These are phyloP conservation scores for Sporothrix inflata DNA, from an alignment of 2,329 filamentous ascomycete species.

Conservation along the genomic window DNA sequence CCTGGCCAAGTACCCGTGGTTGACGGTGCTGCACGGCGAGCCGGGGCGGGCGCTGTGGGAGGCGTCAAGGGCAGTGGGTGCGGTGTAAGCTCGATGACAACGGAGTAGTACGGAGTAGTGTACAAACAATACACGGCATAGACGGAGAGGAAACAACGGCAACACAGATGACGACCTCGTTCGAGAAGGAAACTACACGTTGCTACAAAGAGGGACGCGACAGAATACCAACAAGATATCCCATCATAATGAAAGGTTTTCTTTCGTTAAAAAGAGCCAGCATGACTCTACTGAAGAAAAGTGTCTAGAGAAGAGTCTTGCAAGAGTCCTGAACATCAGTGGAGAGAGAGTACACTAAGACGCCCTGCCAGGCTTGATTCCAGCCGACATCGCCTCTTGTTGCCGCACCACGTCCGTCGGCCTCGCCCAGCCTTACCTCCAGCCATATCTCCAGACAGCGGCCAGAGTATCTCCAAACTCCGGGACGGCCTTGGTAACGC, in stretches of 20 bases:
- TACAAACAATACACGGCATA: neutral
- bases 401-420: neutral
- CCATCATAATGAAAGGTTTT: too few species aligned
- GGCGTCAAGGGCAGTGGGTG: neutral
- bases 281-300: too few species aligned
- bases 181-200: too few species aligned
- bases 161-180: neutral
- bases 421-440: neutral
- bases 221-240: too few species aligned
- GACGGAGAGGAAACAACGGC: neutral
- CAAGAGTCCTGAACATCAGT: too few species aligned
- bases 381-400: neutral
- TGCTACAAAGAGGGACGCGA: too few species aligned
- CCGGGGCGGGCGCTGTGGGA: neutral
- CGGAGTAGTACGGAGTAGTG: too few species aligned
- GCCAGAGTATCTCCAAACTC: neutral
- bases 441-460: neutral
- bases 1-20: neutral
- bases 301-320: too few species aligned
- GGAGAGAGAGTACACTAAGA: too few species aligned
- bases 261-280: too few species aligned
- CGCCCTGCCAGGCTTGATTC: neutral
- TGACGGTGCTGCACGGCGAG: slow-evolving; percentile 5
- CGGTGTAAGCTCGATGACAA: too few species aligned
- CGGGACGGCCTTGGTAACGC: neutral